Evolutionary conservation across 2,329 filamentous ascomycete species (phyloP).

Genomic region (Ceratocystiopsis brevicomis): DNA sequence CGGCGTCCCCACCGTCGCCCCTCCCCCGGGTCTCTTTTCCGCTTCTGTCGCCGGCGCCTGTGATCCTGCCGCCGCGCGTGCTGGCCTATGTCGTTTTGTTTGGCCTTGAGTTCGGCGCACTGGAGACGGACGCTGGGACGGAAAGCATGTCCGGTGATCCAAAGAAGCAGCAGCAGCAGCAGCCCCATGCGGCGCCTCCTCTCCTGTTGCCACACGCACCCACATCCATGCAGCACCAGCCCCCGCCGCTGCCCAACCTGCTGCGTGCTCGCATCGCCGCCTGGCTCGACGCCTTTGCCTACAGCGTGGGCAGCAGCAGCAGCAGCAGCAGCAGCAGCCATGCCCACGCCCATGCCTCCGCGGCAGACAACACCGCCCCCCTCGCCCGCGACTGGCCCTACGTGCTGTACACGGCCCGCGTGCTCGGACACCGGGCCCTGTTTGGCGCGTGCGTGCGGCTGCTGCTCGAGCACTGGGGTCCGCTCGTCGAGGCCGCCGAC

Average conservation of each 20-base stretch:
- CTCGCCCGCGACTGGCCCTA: conserved; percentile 2
- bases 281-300: no score
- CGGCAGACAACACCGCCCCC: neutral
- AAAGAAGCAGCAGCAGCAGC: no score
- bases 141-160: neutral
- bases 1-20: no score
- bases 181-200: no score
- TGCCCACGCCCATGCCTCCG: no score
- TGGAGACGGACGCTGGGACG: neutral
- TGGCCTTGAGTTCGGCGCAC: conserved; percentile 5
- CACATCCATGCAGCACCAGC: neutral
- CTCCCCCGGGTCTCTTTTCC: no score
- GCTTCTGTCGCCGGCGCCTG: neutral
- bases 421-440: conserved; percentile 2
- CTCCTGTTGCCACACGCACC: no score
- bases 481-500: conserved; percentile 1
- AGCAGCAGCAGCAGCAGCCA: no score
- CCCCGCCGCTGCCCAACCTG: neutral
- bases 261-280: neutral
- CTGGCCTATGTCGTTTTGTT: conserved; percentile 5
- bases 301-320: no score
- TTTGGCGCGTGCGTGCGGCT: conserved; percentile 3
- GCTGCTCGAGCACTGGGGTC: conserved; percentile 6
- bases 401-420: conserved; percentile 6
- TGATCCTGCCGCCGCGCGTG: conserved; percentile 5